Conservation (phyloP, 1,284 basidiomycete species). For the Xanthoconium separans region DNA sequence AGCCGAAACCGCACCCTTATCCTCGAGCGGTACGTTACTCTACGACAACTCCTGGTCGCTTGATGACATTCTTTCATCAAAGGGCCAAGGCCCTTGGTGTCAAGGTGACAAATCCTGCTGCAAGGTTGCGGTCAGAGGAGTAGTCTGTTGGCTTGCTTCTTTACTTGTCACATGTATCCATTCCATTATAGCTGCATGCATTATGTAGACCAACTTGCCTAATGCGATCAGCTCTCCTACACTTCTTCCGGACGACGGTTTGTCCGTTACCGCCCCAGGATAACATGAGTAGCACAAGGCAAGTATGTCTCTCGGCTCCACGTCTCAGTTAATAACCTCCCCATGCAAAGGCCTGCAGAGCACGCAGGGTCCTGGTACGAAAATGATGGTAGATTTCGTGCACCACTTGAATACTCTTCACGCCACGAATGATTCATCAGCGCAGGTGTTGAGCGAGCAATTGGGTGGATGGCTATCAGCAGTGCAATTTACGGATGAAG, state of each 20-base stretch:
- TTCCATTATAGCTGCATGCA: constrained; percentile 22
- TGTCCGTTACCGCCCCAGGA: constrained; percentile 7
- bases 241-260: constrained; percentile 16
- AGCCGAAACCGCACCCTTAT: constrained; percentile 95
- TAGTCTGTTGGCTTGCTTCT: constrained; percentile 32
- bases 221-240: constrained; percentile 23
- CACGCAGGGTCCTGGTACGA: constrained; percentile 96
- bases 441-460: constrained; percentile 54
- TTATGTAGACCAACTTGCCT: constrained; percentile 17
- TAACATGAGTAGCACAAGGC: constrained; percentile 30
- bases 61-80: constrained; percentile 10
- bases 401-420: constrained; percentile 8
- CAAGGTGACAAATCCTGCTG: constrained; percentile 95
- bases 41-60: neutral
- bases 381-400: constrained; percentile 51
- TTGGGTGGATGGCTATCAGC: constrained; percentile 63
- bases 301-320: constrained; percentile 3
- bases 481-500: constrained; percentile 51
- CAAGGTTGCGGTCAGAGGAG: constrained; percentile 96
- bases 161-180: constrained; percentile 38
- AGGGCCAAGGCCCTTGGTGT: constrained; percentile 89
- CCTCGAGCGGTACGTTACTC: constrained; percentile 71
- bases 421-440: constrained; percentile 31
- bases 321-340: neutral
- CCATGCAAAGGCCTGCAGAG: constrained; percentile 54